Evolutionary conservation across 306 rosid species (phyloP).

Genomic region (Cercis canadensis): DNA sequence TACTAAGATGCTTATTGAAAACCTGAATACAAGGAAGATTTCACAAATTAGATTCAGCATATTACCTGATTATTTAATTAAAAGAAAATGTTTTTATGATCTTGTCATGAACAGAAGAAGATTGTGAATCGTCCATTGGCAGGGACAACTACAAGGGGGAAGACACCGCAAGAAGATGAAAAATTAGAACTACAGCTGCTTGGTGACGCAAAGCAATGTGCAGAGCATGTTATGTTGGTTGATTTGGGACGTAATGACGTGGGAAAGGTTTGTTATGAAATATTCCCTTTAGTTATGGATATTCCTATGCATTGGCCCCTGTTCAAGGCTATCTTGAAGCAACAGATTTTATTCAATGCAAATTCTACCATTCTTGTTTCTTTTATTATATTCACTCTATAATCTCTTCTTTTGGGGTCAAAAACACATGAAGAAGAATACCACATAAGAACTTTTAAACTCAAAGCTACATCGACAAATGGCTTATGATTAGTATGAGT

Average conservation of each 20-base stretch:
- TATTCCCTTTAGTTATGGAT: slow-evolving; percentile 25
- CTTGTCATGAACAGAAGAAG: slow-evolving; percentile 59
- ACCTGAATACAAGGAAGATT: slow-evolving; percentile 1
- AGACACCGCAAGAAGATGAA: slow-evolving; percentile 62
- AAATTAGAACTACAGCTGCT: slow-evolving; percentile 58
- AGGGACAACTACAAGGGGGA: slow-evolving; percentile 77
- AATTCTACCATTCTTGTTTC: slow-evolving; percentile 16
- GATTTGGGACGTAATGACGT: slow-evolving; percentile 93
- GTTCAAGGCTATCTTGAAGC: slow-evolving; percentile 2
- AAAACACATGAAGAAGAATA: slow-evolving; percentile 1
- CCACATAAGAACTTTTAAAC: neutral
- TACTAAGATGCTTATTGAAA: neutral
- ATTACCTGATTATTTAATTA: slow-evolving; percentile 4
- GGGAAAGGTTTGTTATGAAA: slow-evolving; percentile 68
- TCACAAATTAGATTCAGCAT: neutral
- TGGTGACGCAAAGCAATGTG: slow-evolving; percentile 73
- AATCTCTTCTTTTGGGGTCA: slow-evolving; percentile 6
- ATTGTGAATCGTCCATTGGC: slow-evolving; percentile 88
- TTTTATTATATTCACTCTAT: slow-evolving; percentile 19
- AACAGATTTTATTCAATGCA: neutral
- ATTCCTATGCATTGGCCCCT: neutral
- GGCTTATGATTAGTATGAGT: neutral
- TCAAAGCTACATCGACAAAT: slow-evolving; percentile 20
- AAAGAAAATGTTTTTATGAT: slow-evolving; percentile 17
- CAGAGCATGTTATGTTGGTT: slow-evolving; percentile 90